These are phyloP conservation scores for Boletus rubescentipes DNA, from an alignment of 768 basidiomycete species.

Conservation along the genomic window DNA sequence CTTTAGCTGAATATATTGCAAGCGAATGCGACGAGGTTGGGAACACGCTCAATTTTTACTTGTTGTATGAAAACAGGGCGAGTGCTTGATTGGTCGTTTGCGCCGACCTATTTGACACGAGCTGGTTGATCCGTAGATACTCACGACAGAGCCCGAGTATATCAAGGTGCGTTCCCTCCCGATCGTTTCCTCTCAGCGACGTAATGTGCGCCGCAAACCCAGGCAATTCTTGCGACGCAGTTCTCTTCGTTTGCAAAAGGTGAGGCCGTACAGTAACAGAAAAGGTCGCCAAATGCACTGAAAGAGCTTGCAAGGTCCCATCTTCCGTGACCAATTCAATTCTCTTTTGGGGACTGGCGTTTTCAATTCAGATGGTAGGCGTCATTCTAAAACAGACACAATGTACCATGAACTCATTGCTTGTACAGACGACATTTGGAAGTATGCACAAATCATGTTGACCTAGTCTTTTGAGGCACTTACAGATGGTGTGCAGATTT, in stretches of 20 bases:
- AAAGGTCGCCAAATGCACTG: background rate
- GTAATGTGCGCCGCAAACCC: background rate
- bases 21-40: conserved; percentile 19
- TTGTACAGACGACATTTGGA: conserved; percentile 38
- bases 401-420: background rate
- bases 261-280: background rate
- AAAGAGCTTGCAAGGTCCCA: conserved; percentile 17
- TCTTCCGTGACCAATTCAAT: conserved; percentile 24
- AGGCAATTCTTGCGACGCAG: conserved; percentile 40
- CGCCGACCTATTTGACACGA: background rate
- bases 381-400: background rate
- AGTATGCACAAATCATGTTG: conserved; percentile 22
- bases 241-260: conserved; percentile 40
- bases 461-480: background rate
- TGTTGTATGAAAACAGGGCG: conserved; percentile 31
- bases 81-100: background rate
- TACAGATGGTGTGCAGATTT: conserved; percentile 28
- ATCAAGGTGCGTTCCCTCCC: conserved; percentile 31
- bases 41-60: conserved; percentile 21
- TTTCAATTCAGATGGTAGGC: conserved; percentile 41
- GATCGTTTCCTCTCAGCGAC: background rate
- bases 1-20: conserved; percentile 11
- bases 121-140: conserved; percentile 26
- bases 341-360: conserved; percentile 38
- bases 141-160: conserved; percentile 40